These are phyloP conservation scores for Rhizopus stolonifer DNA, from an alignment of 371 early-diverging fungal genomes.

Conservation along the genomic window DNA sequence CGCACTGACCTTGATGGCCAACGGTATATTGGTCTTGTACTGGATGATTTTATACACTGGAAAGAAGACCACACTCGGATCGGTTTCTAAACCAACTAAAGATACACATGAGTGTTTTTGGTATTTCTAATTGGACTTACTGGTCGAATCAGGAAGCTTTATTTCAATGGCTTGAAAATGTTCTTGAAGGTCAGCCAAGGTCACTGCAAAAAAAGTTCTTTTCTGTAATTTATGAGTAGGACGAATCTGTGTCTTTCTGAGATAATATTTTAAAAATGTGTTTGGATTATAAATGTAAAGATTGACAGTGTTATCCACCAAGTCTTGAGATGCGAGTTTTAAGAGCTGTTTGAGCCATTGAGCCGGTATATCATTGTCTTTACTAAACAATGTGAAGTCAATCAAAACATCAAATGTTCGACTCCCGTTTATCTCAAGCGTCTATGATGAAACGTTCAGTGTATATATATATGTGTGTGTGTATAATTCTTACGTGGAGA, in stretches of 20 bases:
- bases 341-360: constrained; percentile 72
- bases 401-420: constrained; percentile 76
- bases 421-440: constrained; percentile 47
- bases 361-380: constrained; percentile 70
- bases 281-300: constrained; percentile 77
- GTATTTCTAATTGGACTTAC: constrained; percentile 27
- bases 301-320: constrained; percentile 40
- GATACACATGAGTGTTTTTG: constrained; percentile 5
- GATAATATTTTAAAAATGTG: constrained; percentile 62
- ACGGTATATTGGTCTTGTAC: constrained; percentile 60
- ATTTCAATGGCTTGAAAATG: constrained; percentile 66
- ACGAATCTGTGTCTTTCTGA: constrained; percentile 48
- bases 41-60: constrained; percentile 64
- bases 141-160: constrained; percentile 70
- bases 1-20: constrained; percentile 75
- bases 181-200: constrained; percentile 66
- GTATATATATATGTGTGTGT: too few relatives aligned
- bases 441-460: constrained; percentile 16
- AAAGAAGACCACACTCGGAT: constrained; percentile 55
- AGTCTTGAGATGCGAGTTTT: constrained; percentile 66
- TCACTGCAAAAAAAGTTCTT: constrained; percentile 61
- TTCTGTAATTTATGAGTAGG: constrained; percentile 53
- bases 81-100: constrained; percentile 60
- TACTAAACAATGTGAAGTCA: constrained; percentile 75
- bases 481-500: constrained; percentile 50